Evolutionary conservation across 305 asterid genomes (phyloP).

Genomic region (Striga hermonthica): DNA sequence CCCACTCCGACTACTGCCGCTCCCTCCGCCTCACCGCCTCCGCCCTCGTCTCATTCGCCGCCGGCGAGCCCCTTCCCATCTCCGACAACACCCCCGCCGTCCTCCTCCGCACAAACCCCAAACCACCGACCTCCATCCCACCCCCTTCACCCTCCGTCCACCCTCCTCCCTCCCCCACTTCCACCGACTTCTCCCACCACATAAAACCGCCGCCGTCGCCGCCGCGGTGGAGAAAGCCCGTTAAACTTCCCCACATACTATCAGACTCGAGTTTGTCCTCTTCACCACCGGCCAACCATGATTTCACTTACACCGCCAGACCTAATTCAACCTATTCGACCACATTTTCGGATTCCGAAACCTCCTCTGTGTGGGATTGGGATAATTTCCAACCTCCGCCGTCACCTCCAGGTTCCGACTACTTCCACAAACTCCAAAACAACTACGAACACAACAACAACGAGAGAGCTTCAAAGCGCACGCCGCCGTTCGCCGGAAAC

Average conservation of each 20-base stretch:
- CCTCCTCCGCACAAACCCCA: conserved; percentile 31
- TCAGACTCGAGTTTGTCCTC: conserved; percentile 73
- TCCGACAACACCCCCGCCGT: conserved; percentile 47
- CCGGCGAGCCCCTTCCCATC: conserved; percentile 64
- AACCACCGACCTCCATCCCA: too few relatives aligned
- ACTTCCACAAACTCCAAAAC: conserved; percentile 47
- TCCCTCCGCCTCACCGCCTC: conserved; percentile 73
- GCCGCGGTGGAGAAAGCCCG: conserved; percentile 43
- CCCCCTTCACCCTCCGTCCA: conserved; percentile 34
- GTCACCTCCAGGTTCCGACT: conserved; percentile 85
- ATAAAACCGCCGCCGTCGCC: too few relatives aligned
- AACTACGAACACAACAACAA: conserved; percentile 12
- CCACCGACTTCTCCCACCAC: conserved; percentile 34
- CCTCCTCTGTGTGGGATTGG: conserved; percentile 94
- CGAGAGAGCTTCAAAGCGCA: conserved; percentile 36
- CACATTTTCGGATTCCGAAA: conserved; percentile 37
- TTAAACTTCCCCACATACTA: conserved; percentile 65
- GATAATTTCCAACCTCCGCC: conserved; percentile 89
- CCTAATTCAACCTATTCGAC: conserved; percentile 59
- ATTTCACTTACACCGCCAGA: conserved; percentile 41
- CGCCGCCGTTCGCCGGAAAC: conserved; percentile 34
- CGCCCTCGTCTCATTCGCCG: conserved; percentile 68
- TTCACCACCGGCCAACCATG: conserved; percentile 45
- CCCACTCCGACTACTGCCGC: conserved; percentile 86
- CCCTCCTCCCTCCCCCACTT: conserved; percentile 30